Base-by-base conservation (phyloP, 2,329 filamentous ascomycete species). In the Xylariaceae sp. region DNA sequence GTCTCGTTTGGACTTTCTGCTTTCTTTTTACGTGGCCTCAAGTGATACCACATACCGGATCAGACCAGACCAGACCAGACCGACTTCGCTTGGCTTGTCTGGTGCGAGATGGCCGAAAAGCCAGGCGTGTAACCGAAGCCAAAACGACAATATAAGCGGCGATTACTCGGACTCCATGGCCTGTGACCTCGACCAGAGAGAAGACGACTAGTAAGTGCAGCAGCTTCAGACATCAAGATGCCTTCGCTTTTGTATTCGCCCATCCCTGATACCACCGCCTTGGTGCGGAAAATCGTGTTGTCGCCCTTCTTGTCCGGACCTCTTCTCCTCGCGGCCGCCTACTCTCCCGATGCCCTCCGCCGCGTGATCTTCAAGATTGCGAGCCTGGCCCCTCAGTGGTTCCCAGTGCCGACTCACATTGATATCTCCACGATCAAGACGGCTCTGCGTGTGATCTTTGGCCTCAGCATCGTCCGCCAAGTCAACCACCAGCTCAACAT, bases 221-320 rank as follows among this genome's bases (percentile, higher is more conserved):
- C 10, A n/a, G n/a, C 10, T n/a, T 45, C 13, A 13, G 6, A 51
- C 30, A 4, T 52, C 55, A 48, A 45, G 39, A 62, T 63, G 61
- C 4, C 47, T 53, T 58, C 57, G 34, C 5, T 62, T 23, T 42
- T 64, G 4, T 58, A 45, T 52, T 59, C 56, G 2, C 58, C 51
- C 15, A 9, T 51, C 11, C 51, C 51, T 13, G 52, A 54, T 13
- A 7, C 59, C 9, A 50, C 17, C 4, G 50, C 45, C 11, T 15
- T 44, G 2, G 13, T 63, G 34, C 54, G 55, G 6, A 15, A 59
- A 3, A 11, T 58, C 55, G 2, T 58, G n/a, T 23, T 61, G 11
- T 64, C 63, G 39, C 63, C 63, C 3, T 18, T 62, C n/a, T 30
- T 60, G 6, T 61, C 63, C 2, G 63, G 61, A 9, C 59, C 61